Evolutionary conservation across 2,329 filamentous ascomycete species (phyloP).

Genomic region (Knufia fluminis): DNA sequence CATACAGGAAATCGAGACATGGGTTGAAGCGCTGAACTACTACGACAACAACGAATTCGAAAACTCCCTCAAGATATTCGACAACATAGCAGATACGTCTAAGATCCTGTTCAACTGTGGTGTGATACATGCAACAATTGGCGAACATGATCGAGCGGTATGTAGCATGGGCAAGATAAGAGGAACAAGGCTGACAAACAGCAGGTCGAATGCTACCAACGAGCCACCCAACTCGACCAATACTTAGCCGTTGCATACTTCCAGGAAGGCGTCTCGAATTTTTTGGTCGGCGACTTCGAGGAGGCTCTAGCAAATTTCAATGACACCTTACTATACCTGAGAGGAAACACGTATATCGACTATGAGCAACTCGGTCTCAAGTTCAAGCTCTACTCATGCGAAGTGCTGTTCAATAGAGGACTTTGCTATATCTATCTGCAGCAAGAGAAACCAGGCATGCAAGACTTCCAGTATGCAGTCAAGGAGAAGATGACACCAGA

Average conservation of each 20-base stretch:
- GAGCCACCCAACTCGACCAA: constrained; percentile 79
- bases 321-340: constrained; percentile 85
- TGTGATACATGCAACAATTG: constrained; percentile 91
- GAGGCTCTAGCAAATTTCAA: constrained; percentile 98
- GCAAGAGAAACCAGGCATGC: constrained; percentile 80
- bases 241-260: constrained; percentile 98
- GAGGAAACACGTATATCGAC: constrained; percentile 95
- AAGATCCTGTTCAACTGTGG: constrained; percentile 99
- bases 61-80: constrained; percentile 73
- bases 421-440: constrained; percentile 96
- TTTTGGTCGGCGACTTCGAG: constrained; percentile 91
- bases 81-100: constrained; percentile 83
- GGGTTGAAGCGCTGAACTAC: constrained; percentile 79
- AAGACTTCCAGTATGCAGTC: constrained; percentile 80
- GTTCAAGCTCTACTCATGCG: constrained; percentile 95
- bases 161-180: constrained; percentile 28
- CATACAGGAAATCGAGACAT: constrained; percentile 89
- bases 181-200: constrained; percentile 12
- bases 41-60: constrained; percentile 99
- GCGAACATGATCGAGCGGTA: constrained; percentile 92
- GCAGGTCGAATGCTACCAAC: constrained; percentile 89
- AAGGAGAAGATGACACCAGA: constrained; percentile 96
- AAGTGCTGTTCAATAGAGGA: constrained; percentile 93
- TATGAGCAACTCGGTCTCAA: constrained; percentile 92
- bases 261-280: constrained; percentile 96